phyloP scores from a whole-genome alignment of 116 monocot genomes.

The Cymodocea nodosa region DNA sequence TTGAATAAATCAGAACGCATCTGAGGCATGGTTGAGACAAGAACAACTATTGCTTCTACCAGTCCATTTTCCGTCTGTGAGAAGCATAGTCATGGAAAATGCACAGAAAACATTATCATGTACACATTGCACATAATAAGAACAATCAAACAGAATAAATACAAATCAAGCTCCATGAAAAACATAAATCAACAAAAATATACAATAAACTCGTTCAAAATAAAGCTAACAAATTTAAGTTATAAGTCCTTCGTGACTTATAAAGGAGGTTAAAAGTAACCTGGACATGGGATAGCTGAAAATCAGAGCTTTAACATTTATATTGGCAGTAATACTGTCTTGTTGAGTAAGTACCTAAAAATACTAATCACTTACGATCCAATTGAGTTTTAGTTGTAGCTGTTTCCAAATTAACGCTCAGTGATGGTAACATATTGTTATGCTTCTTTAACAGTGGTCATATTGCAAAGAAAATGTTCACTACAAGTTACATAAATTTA shows the following conservation, averaged over 20 bases:
- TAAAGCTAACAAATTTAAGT: not conserved
- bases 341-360: too few relatives aligned
- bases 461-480: too few relatives aligned
- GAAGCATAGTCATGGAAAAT: not conserved
- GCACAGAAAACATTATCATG: not conserved
- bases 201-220: not conserved
- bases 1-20: conserved; percentile 46
- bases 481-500: too few relatives aligned
- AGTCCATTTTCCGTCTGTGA: conserved; percentile 92
- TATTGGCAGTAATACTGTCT: too few relatives aligned
- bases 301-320: too few relatives aligned
- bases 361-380: too few relatives aligned
- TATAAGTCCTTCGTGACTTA: not conserved
- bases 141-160: not conserved
- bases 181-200: too few relatives aligned
- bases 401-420: too few relatives aligned
- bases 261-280: not conserved
- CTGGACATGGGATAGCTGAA: too few relatives aligned
- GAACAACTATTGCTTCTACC: conserved; percentile 86
- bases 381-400: too few relatives aligned
- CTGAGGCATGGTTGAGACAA: conserved; percentile 84
- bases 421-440: too few relatives aligned
- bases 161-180: not conserved
- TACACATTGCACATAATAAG: not conserved
- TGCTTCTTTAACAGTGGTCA: too few relatives aligned